These are phyloP conservation scores for Suillus variegatus DNA, from an alignment of 768 basidiomycete species.

Conservation along the genomic window DNA sequence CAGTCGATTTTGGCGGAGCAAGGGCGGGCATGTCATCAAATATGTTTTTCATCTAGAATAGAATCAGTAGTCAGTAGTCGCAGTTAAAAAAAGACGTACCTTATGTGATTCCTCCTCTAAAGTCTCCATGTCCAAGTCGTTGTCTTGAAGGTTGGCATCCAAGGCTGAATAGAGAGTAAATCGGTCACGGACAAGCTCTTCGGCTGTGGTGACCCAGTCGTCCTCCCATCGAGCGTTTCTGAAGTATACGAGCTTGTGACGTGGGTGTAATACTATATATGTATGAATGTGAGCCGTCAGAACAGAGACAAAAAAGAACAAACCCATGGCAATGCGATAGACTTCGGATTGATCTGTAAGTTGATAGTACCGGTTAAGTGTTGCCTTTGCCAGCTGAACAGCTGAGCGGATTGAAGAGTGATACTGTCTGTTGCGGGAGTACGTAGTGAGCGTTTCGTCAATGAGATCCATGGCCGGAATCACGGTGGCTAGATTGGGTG, in stretches of 20 bases:
- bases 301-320: slow-evolving; percentile 9
- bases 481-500: slow-evolving; percentile 25
- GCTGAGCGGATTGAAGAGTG: slow-evolving; percentile 11
- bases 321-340: slow-evolving; percentile 31
- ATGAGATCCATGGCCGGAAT: slow-evolving; percentile 38
- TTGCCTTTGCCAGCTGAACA: slow-evolving; percentile 8
- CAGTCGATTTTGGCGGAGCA: slow-evolving; percentile 16
- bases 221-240: slow-evolving; percentile 23
- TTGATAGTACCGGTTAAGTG: slow-evolving; percentile 26
- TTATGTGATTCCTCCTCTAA: not conserved
- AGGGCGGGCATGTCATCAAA: slow-evolving; percentile 32
- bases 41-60: slow-evolving; percentile 22
- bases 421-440: not conserved
- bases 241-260: slow-evolving; percentile 32
- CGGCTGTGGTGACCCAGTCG: slow-evolving; percentile 27
- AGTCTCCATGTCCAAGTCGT: not conserved
- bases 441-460: slow-evolving; percentile 20
- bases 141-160: not conserved
- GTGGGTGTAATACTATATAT: slow-evolving; percentile 29
- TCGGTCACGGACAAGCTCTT: slow-evolving; percentile 22
- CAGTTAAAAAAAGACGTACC: slow-evolving; percentile 3
- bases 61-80: slow-evolving; percentile 5
- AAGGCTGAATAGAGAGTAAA: slow-evolving; percentile 13
- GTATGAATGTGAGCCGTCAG: not conserved
- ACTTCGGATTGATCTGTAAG: slow-evolving; percentile 21